Percentiles rank a stretch among this genome's conserved stretches.
Evolutionary conservation across 2,329 filamentous ascomycete species (phyloP).

Genomic region (Penicillium sp.): DNA sequence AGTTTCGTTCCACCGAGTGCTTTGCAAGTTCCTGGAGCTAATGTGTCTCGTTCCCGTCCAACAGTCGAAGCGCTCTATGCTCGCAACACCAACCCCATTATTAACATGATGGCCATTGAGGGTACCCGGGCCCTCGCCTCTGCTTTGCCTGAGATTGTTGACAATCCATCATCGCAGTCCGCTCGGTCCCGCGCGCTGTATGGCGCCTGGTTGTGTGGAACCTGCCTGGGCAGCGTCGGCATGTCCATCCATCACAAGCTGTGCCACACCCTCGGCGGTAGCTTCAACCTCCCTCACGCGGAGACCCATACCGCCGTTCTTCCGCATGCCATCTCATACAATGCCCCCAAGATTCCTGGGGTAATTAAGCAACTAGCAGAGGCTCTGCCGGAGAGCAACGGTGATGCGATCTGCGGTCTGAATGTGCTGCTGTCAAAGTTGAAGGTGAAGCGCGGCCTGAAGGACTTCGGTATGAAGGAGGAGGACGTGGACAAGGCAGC

Average conservation of each 20-base stretch:
- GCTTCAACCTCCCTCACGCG: constrained; percentile 62
- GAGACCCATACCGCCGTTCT: constrained; percentile 64
- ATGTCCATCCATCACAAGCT: constrained; percentile 68
- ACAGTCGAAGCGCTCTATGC: constrained; percentile 63
- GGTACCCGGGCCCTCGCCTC: constrained; percentile 54
- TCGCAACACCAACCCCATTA: constrained; percentile 60
- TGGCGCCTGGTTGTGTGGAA: constrained; percentile 64
- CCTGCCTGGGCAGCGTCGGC: constrained; percentile 57
- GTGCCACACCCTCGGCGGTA: constrained; percentile 63
- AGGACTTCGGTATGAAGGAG: constrained; percentile 59
- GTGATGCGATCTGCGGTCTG: constrained; percentile 57
- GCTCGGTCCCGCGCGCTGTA: constrained; percentile 57
- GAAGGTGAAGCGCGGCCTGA: constrained; percentile 53
- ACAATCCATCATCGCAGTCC: constrained; percentile 43
- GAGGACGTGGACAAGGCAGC: constrained; percentile 59
- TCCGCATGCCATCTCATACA: constrained; percentile 63
- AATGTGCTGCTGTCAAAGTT: constrained; percentile 56
- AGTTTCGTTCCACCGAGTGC: constrained; percentile 11
- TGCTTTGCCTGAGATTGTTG: constrained; percentile 54
- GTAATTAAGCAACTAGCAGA: constrained; percentile 54
- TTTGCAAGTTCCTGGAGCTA: not conserved
- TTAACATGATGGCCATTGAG: constrained; percentile 57
- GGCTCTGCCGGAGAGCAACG: constrained; percentile 55
- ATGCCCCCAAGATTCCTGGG: constrained; percentile 54
- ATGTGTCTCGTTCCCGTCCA: not conserved